Percentiles rank a stretch among this genome's conserved stretches.
These are phyloP conservation scores for Scenedesmus sp. DNA, from an alignment of 163 green algal species.

Conservation along the genomic window DNA sequence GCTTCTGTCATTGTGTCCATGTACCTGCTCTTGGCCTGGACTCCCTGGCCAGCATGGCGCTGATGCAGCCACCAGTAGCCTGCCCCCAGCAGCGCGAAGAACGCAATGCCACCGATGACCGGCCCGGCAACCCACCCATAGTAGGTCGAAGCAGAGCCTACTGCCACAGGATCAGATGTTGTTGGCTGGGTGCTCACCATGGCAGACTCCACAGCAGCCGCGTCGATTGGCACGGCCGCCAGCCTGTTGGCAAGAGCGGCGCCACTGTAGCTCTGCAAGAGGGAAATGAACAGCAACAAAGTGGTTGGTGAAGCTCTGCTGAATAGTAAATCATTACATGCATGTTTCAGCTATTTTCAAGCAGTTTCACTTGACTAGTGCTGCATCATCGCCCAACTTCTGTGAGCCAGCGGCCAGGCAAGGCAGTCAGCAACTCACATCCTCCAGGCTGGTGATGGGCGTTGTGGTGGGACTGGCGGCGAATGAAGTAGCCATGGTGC, in stretches of 20 bases:
- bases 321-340: not conserved
- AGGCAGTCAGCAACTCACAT: not conserved
- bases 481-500: not conserved
- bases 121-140: not conserved
- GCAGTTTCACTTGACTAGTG: not conserved
- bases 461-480: not conserved
- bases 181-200: not conserved
- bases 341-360: not conserved
- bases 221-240: not conserved
- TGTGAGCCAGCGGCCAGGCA: not conserved
- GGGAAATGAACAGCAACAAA: not conserved
- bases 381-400: not conserved
- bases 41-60: not conserved
- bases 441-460: not conserved
- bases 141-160: not conserved
- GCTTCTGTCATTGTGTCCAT: not conserved
- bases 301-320: not conserved
- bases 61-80: not conserved
- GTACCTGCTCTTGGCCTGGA: not conserved
- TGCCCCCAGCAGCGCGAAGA: not conserved
- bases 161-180: not conserved
- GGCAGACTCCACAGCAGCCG: not conserved
- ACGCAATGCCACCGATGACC: not conserved
- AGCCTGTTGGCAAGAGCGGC: not conserved
- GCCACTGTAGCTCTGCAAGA: not conserved